phyloP scores from a whole-genome alignment of 345 rosid species.

The Sonneratia alba region DNA sequence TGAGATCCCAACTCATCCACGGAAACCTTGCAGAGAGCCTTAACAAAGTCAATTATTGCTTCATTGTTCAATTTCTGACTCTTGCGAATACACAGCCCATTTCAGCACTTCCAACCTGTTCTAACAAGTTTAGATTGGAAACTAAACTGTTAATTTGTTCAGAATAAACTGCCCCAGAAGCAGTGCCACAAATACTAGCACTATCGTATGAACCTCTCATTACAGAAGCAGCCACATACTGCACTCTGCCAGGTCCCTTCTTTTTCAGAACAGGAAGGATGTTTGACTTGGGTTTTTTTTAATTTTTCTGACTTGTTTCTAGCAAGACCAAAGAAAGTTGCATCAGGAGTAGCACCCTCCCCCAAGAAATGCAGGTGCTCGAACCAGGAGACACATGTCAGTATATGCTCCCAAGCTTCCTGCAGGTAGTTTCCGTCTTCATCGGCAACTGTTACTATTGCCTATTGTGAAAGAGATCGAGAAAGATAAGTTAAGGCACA shows the following conservation, averaged over 20 bases:
- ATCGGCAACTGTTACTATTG: constrained; percentile 84
- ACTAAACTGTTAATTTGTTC: constrained; percentile 87
- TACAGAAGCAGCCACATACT: constrained; percentile 77
- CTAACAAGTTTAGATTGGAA: constrained; percentile 89
- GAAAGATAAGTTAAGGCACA: constrained; percentile 7
- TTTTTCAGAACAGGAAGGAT: constrained; percentile 72
- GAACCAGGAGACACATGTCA: constrained; percentile 96
- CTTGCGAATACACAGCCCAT: constrained; percentile 87
- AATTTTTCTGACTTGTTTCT: constrained; percentile 79
- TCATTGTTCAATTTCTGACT: constrained; percentile 96
- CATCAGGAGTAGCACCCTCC: constrained; percentile 98
- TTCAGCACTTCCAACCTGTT: constrained; percentile 93
- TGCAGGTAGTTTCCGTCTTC: constrained; percentile 98
- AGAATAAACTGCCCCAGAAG: constrained; percentile 67
- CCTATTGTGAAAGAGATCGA: constrained; percentile 37
- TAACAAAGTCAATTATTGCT: constrained; percentile 90
- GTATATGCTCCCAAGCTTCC: constrained; percentile 99
- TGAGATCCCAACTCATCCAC: constrained; percentile 91
- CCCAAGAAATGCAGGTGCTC: constrained; percentile 98
- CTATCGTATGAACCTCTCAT: constrained; percentile 98
- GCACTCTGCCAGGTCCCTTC: constrained; percentile 81
- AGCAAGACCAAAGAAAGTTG: constrained; percentile 86
- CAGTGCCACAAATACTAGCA: constrained; percentile 69
- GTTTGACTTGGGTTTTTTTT: constrained; percentile 56
- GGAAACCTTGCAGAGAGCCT: constrained; percentile 97